phyloP scores from a whole-genome alignment of 495 filamentous ascomycete species.

The Aspergillus haitiensis region DNA sequence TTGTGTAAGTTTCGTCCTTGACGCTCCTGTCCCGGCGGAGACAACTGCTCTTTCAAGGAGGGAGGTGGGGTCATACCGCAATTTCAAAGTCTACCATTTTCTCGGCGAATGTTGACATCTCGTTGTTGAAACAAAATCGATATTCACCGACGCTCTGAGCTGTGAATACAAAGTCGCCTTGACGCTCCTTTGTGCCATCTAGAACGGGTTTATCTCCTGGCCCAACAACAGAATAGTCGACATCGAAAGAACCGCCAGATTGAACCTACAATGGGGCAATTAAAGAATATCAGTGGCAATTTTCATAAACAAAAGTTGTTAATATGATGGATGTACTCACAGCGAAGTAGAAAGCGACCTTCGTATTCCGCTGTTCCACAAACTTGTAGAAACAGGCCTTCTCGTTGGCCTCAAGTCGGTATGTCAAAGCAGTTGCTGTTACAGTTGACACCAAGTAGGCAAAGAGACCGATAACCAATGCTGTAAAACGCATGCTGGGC shows the following conservation, averaged over 20 bases:
- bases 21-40: neutral
- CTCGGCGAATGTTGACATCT: slow-evolving; percentile 96
- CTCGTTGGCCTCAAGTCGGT: slow-evolving; percentile 87
- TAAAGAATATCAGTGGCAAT: neutral
- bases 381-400: slow-evolving; percentile 90
- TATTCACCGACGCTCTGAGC: slow-evolving; percentile 93
- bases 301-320: neutral
- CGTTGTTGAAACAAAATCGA: slow-evolving; percentile 96
- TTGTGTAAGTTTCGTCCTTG: slow-evolving; percentile 6
- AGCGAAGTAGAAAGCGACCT: slow-evolving; percentile 98
- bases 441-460: slow-evolving; percentile 61
- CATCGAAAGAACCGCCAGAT: slow-evolving; percentile 93
- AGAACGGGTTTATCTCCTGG: slow-evolving; percentile 81
- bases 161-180: slow-evolving; percentile 98
- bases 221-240: slow-evolving; percentile 86
- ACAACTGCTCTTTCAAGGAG: neutral
- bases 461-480: slow-evolving; percentile 56
- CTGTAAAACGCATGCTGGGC: slow-evolving; percentile 42
- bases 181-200: slow-evolving; percentile 87
- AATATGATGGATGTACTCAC: slow-evolving; percentile 51
- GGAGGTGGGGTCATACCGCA: slow-evolving; percentile 58
- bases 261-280: slow-evolving; percentile 63
- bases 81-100: slow-evolving; percentile 99
- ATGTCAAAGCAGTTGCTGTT: slow-evolving; percentile 86
- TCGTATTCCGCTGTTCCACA: slow-evolving; percentile 67